Evolutionary conservation across 192 early-diverging fungal species (phyloP), one percentile per base, ranked within the genome.

Genomic region (Umbelopsis ramanniana): DNA sequence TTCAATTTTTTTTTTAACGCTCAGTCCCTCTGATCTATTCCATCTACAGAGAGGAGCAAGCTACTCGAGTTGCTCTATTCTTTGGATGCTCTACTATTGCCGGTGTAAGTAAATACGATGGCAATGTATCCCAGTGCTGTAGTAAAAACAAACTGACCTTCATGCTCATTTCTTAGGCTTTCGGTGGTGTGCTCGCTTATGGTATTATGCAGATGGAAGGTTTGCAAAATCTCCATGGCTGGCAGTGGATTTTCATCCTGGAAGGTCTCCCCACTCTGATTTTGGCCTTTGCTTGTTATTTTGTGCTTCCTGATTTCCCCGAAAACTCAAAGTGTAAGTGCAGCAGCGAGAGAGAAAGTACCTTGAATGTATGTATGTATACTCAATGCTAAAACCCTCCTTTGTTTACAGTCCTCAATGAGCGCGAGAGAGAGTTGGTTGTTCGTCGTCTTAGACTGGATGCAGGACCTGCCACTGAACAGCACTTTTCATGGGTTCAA

Each of bases 181-280:
- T 91, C 72, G 88, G 89, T 17, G 91, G 88, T 45, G 81, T 92
- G 1, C 69, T 90, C 50, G 89, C 88, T 50, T 91, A 89, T 78
- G 85, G 84, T 68, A 88, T 91, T 55, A 73, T 79, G 37, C 73
- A 82, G 66, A 86, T 92, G 81, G 76, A 72, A 80, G 88, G 89
- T 21, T 66, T 77, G n/a, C 67, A 57, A 48, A 84, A 84, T 66
- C 71, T 90, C 5, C 75, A 85, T 21, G 91, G 88, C 2, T 93
- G 92, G 92, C 86, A 88, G 69, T 86, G 89, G 77, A 75, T 94
- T 35, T 93, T 94, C 73, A 87, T 95, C 29, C 70, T 91, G 9
- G 90, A 92, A 76, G 87, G 88, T 15, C 72, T 85, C 11, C 88
- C 89, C 4, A 90, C 88, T 0, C 78, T 92, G 15, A 29, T 84